phyloP scores from a whole-genome alignment of 768 basidiomycete genomes.

The Auriscalpium microsporum region DNA sequence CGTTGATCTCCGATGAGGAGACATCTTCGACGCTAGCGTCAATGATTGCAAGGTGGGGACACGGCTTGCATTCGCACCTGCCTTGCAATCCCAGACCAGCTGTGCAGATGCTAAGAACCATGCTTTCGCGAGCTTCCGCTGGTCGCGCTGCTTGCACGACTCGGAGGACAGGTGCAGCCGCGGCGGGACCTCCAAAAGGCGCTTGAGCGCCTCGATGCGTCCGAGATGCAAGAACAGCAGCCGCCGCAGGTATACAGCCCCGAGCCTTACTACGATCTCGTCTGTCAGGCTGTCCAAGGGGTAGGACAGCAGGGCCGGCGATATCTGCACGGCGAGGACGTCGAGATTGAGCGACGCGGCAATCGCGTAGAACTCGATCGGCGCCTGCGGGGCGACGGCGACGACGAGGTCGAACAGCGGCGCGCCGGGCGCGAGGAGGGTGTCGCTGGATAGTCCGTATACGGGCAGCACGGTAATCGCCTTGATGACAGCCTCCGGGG shows the following conservation, averaged over 20 bases:
- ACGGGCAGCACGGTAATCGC: conserved; percentile 20
- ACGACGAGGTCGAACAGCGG: conserved; percentile 28
- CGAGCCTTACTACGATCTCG: conserved; percentile 29
- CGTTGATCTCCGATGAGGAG: conserved; percentile 66
- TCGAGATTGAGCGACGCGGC: conserved; percentile 30
- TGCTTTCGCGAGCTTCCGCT: conserved; percentile 19
- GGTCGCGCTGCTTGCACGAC: conserved; percentile 13
- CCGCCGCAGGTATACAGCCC: conserved; percentile 33
- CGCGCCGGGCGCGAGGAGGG: conserved; percentile 20
- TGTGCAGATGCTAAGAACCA: conserved; percentile 24
- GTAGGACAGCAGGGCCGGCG: conserved; percentile 30
- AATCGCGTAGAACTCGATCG: conserved; percentile 35
- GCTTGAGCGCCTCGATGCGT: conserved; percentile 28
- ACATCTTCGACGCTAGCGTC: conserved; percentile 39
- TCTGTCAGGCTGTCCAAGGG: conserved; percentile 29
- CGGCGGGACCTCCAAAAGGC: conserved; percentile 22
- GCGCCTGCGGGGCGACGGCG: conserved; percentile 25
- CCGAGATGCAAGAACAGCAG: conserved; percentile 31
- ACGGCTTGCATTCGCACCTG: conserved; percentile 8
- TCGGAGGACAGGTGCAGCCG: conserved; percentile 16
- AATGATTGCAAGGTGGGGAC: too few relatives aligned
- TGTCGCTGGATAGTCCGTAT: conserved; percentile 20
- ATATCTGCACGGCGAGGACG: conserved; percentile 30
- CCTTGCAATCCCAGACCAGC: conserved; percentile 22
- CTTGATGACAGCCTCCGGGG: conserved; percentile 19